phyloP scores from a whole-genome alignment of 164 flowering plant genomes.

The Nymphaea colorata region DNA sequence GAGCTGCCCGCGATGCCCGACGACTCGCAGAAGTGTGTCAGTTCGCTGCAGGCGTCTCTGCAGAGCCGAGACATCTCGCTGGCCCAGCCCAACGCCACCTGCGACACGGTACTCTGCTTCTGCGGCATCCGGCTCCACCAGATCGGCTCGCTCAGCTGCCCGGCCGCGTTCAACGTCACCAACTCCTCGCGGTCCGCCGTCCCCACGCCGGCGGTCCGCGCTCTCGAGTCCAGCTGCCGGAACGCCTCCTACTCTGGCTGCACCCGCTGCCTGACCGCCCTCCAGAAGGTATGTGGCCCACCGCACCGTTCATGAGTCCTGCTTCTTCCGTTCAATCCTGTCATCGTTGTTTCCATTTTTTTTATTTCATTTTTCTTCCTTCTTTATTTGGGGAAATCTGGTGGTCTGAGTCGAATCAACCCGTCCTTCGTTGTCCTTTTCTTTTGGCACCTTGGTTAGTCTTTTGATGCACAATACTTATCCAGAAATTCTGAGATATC shows the following conservation, averaged over 20 bases:
- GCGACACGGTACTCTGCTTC: conserved; percentile 85
- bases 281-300: conserved; percentile 51
- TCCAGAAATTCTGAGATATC: too few species aligned
- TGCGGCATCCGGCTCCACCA: conserved; percentile 97
- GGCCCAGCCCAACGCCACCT: conserved; percentile 74
- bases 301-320: not conserved
- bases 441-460: too few species aligned
- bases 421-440: not conserved
- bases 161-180: conserved; percentile 71
- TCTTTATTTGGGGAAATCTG: not conserved
- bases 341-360: not conserved
- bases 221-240: conserved; percentile 64
- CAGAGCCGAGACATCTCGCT: conserved; percentile 47
- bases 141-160: conserved; percentile 74
- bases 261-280: conserved; percentile 82
- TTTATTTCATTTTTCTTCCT: not conserved
- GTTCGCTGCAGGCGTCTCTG: conserved; percentile 68
- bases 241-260: conserved; percentile 90
- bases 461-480: too few species aligned
- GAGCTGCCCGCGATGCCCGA: conserved; percentile 91
- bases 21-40: conserved; percentile 92
- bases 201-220: conserved; percentile 73
- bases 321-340: not conserved
- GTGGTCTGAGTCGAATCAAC: not conserved
- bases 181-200: conserved; percentile 36